phyloP scores from a whole-genome alignment of 2,329 filamentous ascomycete genomes.

The Botrytis porri region DNA sequence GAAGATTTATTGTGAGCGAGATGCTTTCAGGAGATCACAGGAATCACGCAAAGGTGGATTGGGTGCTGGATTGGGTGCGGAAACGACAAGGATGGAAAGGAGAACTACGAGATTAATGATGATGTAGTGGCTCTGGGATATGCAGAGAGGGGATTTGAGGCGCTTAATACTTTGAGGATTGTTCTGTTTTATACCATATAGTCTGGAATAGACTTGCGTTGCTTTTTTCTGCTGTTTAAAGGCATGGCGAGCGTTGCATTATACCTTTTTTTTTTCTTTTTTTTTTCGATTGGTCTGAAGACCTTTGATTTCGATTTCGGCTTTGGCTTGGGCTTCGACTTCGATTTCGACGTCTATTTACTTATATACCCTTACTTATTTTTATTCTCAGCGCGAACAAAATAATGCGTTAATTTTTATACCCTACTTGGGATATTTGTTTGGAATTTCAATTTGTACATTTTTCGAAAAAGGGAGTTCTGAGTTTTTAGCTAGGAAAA shows the following conservation, averaged over 20 bases:
- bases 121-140: constrained; percentile 37
- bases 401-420: not conserved
- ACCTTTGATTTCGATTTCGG: not conserved
- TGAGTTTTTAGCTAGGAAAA: no score
- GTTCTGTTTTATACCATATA: not conserved
- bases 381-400: not conserved
- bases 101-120: constrained; percentile 50
- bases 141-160: not conserved
- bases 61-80: constrained; percentile 24
- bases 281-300: not conserved
- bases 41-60: not conserved
- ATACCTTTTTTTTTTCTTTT: not conserved
- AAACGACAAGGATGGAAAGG: constrained; percentile 43
- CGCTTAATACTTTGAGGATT: not conserved
- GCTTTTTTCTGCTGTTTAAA: not conserved
- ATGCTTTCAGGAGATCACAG: constrained; percentile 54
- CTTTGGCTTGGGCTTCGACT: not conserved
- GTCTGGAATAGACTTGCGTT: constrained; percentile 8
- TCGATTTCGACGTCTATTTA: not conserved
- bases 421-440: no score
- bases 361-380: not conserved
- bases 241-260: not conserved
- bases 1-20: constrained; percentile 78
- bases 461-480: no score
- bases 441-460: not conserved